phyloP scores from a whole-genome alignment of 345 rosid species.

The Hypericum androsaemum region DNA sequence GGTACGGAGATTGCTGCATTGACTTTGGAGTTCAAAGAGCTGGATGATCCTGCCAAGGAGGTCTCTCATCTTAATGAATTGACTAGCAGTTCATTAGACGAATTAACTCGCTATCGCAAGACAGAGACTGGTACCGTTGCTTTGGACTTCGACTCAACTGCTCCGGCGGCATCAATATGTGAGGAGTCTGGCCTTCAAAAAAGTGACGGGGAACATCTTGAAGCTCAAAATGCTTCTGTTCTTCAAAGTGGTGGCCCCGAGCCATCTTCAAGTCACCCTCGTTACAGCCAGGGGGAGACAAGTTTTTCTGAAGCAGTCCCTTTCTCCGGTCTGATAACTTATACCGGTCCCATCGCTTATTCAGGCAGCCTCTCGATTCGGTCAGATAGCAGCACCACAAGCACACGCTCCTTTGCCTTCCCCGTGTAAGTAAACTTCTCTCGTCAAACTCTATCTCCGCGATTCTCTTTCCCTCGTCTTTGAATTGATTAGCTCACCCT shows the following conservation, averaged over 20 bases:
- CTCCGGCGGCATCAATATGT: constrained; percentile 9
- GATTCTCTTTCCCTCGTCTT: not conserved
- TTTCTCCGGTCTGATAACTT: constrained; percentile 45
- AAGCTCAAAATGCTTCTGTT: constrained; percentile 11
- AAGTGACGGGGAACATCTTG: constrained; percentile 12
- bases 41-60: not conserved
- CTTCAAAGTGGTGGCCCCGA: constrained; percentile 17
- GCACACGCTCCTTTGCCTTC: constrained; percentile 89
- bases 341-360: constrained; percentile 53
- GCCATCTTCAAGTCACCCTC: constrained; percentile 22
- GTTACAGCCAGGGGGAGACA: constrained; percentile 39
- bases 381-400: constrained; percentile 89
- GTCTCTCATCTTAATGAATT: constrained; percentile 4
- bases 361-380: constrained; percentile 76
- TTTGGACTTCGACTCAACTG: constrained; percentile 19
- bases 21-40: not conserved
- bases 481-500: not conserved
- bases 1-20: not conserved
- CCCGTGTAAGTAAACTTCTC: constrained; percentile 44
- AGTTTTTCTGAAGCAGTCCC: constrained; percentile 67
- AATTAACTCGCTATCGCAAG: constrained; percentile 13
- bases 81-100: constrained; percentile 2
- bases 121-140: constrained; percentile 27
- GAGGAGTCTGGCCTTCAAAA: constrained; percentile 15
- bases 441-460: not conserved